Conservation (phyloP, 208 protist species). For the Crithidia expoeki region DNA sequence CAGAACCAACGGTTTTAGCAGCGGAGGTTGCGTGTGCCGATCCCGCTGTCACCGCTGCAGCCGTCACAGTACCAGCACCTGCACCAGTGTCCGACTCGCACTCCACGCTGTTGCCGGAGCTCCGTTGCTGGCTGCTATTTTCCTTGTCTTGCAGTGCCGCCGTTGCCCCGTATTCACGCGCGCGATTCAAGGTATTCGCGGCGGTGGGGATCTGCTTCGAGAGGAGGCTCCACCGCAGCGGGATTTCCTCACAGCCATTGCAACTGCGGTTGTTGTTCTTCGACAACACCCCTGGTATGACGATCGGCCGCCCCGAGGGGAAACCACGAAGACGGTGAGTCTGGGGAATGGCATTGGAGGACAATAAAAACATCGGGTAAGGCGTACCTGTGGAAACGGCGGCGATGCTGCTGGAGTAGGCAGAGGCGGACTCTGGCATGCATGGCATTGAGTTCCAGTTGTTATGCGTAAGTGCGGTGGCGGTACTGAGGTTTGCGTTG, state of each 20-base stretch:
- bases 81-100: neutral
- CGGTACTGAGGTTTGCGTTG: neutral
- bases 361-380: slow-evolving; percentile 33
- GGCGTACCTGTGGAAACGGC: slow-evolving; percentile 24
- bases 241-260: slow-evolving; percentile 34
- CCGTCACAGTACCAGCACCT: neutral
- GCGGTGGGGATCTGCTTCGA: slow-evolving; percentile 11
- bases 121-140: neutral
- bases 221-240: slow-evolving; percentile 32
- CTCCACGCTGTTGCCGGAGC: neutral
- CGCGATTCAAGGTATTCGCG: neutral
- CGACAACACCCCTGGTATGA: neutral
- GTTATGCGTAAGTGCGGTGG: neutral
- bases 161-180: neutral
- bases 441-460: slow-evolving; percentile 16
- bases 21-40: neutral
- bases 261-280: slow-evolving; percentile 39
- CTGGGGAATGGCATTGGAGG: slow-evolving; percentile 28
- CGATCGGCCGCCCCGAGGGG: neutral
- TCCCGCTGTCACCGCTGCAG: neutral
- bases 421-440: slow-evolving; percentile 4
- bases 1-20: too few relatives aligned
- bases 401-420: slow-evolving; percentile 29
- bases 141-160: neutral
- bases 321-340: slow-evolving; percentile 36